Base-by-base conservation (phyloP, 805 yeast species). In the Wickerhamomyces chambardii region DNA sequence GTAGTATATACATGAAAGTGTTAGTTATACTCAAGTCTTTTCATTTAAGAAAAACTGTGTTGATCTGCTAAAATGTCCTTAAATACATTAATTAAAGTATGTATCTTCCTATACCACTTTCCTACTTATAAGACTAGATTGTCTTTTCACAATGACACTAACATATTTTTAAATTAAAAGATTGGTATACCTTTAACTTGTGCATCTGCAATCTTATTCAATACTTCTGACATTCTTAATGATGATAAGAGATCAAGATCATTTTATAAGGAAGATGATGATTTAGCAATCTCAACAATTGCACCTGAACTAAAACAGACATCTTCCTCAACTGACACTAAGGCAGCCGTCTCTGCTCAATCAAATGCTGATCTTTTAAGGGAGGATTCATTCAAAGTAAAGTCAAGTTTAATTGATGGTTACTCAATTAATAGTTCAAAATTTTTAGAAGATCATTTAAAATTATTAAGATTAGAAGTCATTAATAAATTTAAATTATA, bases 211-310 rank as follows among this genome's bases (percentile, higher is more conserved):
- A 14, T 14, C n/a, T 14, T 24, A 14, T 11, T 24, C 3, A 8
- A 7, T 3, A 8, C 27, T 3, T 11, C 15, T 5, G 12, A 24
- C n/a, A 24, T 24, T 4, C 27, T 36, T 36, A 49, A 47, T 30
- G 53, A 48, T n/a, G 15, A 47, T 1, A 41, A 42, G 30, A 42
- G 39, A 24, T 48, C 51, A 22, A 48, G 53, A 47, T 45, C 50
- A 4, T 49, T 49, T 35, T 49, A 49, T 33, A 22, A 36, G 16
- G 31, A 47, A 14, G 48, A 44, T 7, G 49, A 44, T 9, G 48
- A 46, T 21, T 21, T 37, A 16, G 18, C 45, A 12, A 28, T 35
- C 6, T 38, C 47, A 1, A 32, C 40, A 3, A 28, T 41, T 17
- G 14, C 36, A 7, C 31, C 31, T 18, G 31, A 24, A 37, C 22